Evolutionary conservation across 2,329 filamentous ascomycete species (phyloP).

Genomic region (Exophiala mesophila): DNA sequence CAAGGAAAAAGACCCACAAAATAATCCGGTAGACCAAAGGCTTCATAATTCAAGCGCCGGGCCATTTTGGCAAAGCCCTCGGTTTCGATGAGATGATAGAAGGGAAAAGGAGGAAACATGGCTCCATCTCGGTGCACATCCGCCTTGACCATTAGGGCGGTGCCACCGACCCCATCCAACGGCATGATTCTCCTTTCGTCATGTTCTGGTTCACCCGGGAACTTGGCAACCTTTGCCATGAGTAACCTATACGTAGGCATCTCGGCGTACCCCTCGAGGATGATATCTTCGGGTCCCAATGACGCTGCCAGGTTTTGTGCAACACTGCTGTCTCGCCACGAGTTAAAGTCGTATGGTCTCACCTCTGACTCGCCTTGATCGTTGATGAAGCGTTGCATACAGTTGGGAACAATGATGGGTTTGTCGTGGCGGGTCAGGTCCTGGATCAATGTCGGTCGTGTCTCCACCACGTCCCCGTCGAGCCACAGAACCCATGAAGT

Average conservation of each 20-base stretch:
- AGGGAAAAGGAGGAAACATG: conserved; percentile 96
- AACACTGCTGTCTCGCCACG: conserved; percentile 84
- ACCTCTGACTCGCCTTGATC: conserved; percentile 64
- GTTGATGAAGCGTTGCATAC: conserved; percentile 83
- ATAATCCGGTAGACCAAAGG: conserved; percentile 91
- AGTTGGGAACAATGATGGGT: conserved; percentile 90
- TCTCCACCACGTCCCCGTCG: conserved; percentile 87
- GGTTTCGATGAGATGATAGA: conserved; percentile 96
- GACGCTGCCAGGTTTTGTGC: conserved; percentile 69
- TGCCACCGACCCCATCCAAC: conserved; percentile 90
- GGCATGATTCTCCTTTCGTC: conserved; percentile 61
- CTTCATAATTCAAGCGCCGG: conserved; percentile 75
- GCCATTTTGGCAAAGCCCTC: conserved; percentile 99
- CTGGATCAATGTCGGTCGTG: conserved; percentile 77
- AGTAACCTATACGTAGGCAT: conserved; percentile 87
- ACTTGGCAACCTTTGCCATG: conserved; percentile 59
- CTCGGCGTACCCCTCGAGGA: conserved; percentile 88
- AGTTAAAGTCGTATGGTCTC: conserved; percentile 94
- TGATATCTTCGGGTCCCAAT: conserved; percentile 87
- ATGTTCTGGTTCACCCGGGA: conserved; percentile 41
- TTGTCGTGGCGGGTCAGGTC: conserved; percentile 85
- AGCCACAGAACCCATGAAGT: conserved; percentile 98
- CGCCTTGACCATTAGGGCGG: conserved; percentile 86
- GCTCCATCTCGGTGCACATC: conserved; percentile 95
- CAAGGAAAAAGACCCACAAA: conserved; percentile 59